A percentile compares a stretch with the other conserved stretches of the same genome.
phyloP scores from a whole-genome alignment of 208 protist species.

The Phytomonas francai region DNA sequence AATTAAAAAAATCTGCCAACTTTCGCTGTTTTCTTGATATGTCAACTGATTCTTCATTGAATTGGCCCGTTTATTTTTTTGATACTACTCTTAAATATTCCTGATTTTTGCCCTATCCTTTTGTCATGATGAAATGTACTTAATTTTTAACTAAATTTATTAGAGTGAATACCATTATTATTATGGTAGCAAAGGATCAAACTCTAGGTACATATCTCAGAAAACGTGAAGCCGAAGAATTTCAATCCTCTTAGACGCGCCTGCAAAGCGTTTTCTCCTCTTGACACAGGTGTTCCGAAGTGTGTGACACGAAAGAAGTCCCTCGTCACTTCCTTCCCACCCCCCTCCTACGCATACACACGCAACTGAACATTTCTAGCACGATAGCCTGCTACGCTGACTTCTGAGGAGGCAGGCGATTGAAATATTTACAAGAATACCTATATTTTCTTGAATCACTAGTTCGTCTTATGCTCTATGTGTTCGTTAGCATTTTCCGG shows the following conservation, averaged over 20 bases:
- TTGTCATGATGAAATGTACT: neutral
- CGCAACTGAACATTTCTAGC: neutral
- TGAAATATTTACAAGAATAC: neutral
- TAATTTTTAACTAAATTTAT: neutral
- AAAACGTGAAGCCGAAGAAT: neutral
- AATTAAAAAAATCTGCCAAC: neutral
- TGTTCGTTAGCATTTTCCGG: slow-evolving; percentile 18
- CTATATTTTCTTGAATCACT: neutral
- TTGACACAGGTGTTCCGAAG: neutral
- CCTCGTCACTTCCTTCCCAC: neutral
- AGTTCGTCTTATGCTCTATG: slow-evolving; percentile 14
- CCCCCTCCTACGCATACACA: slow-evolving; percentile 8
- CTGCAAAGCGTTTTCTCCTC: neutral
- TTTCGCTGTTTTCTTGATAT: no score
- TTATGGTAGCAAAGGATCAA: neutral
- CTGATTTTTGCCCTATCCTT: neutral
- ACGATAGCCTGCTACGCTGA: neutral
- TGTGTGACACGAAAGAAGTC: neutral
- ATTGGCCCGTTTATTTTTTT: neutral
- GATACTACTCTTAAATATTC: neutral
- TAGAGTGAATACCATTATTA: neutral
- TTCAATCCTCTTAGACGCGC: neutral
- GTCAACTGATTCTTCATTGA: neutral
- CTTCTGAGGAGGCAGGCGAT: neutral
- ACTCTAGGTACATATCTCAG: neutral